Evolutionary conservation across 1,139 yeast species (phyloP).

Genomic region (Pichia sp.): DNA sequence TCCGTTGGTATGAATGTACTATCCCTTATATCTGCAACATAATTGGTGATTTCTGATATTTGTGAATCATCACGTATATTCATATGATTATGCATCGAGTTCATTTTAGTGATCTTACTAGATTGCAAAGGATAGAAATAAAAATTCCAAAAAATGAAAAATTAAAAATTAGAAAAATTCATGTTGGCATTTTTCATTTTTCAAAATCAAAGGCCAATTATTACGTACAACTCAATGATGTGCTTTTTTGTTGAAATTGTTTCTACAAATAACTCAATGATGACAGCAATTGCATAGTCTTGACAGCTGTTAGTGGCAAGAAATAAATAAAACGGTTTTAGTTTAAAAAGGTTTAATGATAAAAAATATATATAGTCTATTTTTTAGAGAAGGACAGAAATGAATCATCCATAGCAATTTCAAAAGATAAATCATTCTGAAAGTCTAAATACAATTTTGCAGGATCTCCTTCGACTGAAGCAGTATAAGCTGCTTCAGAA

Average conservation of each 20-base stretch:
- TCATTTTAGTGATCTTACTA: background rate
- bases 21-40: slow-evolving; percentile 3
- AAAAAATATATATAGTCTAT: background rate
- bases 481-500: slow-evolving; percentile 69
- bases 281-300: too few relatives aligned
- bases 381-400: slow-evolving; percentile 1
- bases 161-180: background rate
- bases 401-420: slow-evolving; percentile 6
- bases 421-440: slow-evolving; percentile 1
- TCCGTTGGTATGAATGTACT: slow-evolving; percentile 5
- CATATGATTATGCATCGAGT: slow-evolving; percentile 1
- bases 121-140: background rate
- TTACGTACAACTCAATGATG: too few relatives aligned
- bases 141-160: background rate
- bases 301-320: too few relatives aligned
- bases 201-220: background rate
- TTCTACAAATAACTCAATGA: too few relatives aligned
- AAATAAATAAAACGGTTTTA: too few relatives aligned
- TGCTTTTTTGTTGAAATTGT: too few relatives aligned
- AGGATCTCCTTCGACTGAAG: slow-evolving; percentile 48
- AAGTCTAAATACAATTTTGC: slow-evolving; percentile 42
- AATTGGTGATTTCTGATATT: slow-evolving; percentile 6
- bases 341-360: too few relatives aligned
- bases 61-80: slow-evolving; percentile 7
- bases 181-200: background rate